Conservation (phyloP, 768 basidiomycete genomes). For the Tulasnella sp. region DNA sequence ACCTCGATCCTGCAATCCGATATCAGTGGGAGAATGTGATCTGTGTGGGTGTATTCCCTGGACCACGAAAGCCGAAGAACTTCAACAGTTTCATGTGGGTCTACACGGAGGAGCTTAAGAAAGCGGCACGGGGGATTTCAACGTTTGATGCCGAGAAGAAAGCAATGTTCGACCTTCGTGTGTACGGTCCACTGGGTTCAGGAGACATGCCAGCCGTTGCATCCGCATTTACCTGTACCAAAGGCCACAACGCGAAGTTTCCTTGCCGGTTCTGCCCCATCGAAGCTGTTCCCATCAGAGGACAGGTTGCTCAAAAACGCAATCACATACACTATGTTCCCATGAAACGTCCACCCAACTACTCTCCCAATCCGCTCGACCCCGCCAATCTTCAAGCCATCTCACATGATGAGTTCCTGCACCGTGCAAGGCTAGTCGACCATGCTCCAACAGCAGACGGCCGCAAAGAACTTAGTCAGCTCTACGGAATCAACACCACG, state of each 20-base stretch:
- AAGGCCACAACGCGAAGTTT: slow-evolving; percentile 30
- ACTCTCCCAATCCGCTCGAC: not conserved
- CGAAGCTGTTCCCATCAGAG: slow-evolving; percentile 19
- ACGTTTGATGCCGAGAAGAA: slow-evolving; percentile 24
- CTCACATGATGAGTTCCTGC: not conserved
- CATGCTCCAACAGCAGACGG: slow-evolving; percentile 12
- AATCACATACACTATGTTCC: slow-evolving; percentile 22
- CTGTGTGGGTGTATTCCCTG: slow-evolving; percentile 34
- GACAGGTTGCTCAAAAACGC: not conserved
- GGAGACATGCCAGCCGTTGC: slow-evolving; percentile 29
- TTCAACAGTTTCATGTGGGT: slow-evolving; percentile 31
- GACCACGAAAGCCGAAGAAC: slow-evolving; percentile 33
- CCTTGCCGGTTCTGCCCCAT: slow-evolving; percentile 33
- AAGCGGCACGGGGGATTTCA: slow-evolving; percentile 26
- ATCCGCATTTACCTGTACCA: slow-evolving; percentile 27
- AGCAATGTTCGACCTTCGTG: slow-evolving; percentile 24
- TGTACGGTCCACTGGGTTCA: slow-evolving; percentile 22
- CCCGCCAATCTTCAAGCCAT: not conserved
- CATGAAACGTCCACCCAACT: not conserved
- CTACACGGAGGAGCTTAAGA: slow-evolving; percentile 27
- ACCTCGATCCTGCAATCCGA: slow-evolving; percentile 31
- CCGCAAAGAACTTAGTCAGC: slow-evolving; percentile 18
- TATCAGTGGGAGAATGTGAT: slow-evolving; percentile 29
- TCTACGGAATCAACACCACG: slow-evolving; percentile 28
- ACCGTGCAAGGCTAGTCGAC: not conserved